phyloP scores from a whole-genome alignment of 2,329 filamentous ascomycete species.

The Didymella pomorum region DNA sequence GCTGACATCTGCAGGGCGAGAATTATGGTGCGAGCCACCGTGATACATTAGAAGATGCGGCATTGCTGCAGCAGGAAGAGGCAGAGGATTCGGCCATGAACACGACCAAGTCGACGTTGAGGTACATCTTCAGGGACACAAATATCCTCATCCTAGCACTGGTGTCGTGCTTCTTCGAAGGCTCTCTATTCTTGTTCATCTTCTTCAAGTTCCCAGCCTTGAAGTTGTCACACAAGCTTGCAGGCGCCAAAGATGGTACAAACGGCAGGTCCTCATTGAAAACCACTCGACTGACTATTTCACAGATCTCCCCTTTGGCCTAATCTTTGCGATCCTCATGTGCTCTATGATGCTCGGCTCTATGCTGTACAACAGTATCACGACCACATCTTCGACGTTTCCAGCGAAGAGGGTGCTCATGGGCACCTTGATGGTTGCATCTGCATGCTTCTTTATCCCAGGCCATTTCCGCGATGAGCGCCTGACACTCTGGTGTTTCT shows the following conservation, averaged over 20 bases:
- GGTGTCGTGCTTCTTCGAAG: constrained; percentile 66
- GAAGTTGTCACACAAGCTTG: constrained; percentile 45
- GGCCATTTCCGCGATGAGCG: constrained; percentile 53
- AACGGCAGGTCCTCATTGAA: background rate
- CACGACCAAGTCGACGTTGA: constrained; percentile 34
- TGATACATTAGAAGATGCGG: constrained; percentile 28
- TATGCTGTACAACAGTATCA: constrained; percentile 58
- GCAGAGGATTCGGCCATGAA: constrained; percentile 24
- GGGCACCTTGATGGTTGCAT: constrained; percentile 36
- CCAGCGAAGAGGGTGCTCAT: constrained; percentile 42
- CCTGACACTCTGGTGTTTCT: constrained; percentile 66
- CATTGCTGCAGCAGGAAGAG: constrained; percentile 40
- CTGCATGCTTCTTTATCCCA: constrained; percentile 42
- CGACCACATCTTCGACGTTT: constrained; percentile 29
- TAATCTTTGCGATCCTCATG: constrained; percentile 68
- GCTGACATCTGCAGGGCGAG: constrained; percentile 52
- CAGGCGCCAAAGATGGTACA: constrained; percentile 41
- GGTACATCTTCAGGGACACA: constrained; percentile 50
- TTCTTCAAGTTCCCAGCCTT: constrained; percentile 69
- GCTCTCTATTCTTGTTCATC: constrained; percentile 69
- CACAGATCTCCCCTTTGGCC: constrained; percentile 55
- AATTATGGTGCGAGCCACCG: constrained; percentile 56
- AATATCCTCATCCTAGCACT: constrained; percentile 62
- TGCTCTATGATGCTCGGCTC: constrained; percentile 67
- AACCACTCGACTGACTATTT: constrained; percentile 11